A percentile compares a stretch with the other conserved stretches of the same genome.
phyloP scores from a whole-genome alignment of 1,139 yeast genomes.

The Kodamaea sp. region DNA sequence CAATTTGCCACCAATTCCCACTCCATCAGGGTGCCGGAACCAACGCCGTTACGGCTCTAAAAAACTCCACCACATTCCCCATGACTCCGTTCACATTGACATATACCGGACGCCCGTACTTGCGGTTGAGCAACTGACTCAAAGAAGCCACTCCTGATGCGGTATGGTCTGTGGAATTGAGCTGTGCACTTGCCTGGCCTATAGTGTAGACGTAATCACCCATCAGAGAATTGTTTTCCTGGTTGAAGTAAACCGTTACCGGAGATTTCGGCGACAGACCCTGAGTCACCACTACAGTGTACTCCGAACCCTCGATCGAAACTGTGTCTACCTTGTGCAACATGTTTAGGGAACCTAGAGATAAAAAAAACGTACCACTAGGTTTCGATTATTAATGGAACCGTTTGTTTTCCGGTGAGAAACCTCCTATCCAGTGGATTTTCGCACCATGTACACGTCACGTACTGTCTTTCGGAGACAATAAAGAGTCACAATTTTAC shows the following conservation, averaged over 20 bases:
- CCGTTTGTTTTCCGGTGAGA: too few relatives aligned
- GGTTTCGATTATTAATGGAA: too few relatives aligned
- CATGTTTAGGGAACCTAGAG: conserved; percentile 4
- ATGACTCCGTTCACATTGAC: conserved; percentile 15
- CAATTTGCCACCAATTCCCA: too few relatives aligned
- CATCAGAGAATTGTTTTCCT: conserved; percentile 14
- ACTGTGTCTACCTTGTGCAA: conserved; percentile 8
- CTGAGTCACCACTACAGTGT: conserved; percentile 16
- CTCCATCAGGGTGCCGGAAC: background rate
- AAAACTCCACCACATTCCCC: conserved; percentile 14
- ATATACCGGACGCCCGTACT: conserved; percentile 15
- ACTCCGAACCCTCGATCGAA: conserved; percentile 13
- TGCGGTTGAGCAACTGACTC: conserved; percentile 13
- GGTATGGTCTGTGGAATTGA: conserved; percentile 8
- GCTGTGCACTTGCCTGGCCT: conserved; percentile 11
- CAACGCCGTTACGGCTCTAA: conserved; percentile 11
- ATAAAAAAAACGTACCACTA: too few relatives aligned
- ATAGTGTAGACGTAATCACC: conserved; percentile 25
- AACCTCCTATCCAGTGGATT: too few relatives aligned
- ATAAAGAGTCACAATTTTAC: too few relatives aligned
- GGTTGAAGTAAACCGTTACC: conserved; percentile 21
- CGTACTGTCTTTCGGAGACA: too few relatives aligned
- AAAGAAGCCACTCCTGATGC: conserved; percentile 9
- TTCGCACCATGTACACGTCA: too few relatives aligned
- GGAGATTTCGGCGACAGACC: conserved; percentile 13